phyloP scores from a whole-genome alignment of 352 stramenopile genomes.

The Elongisporangium anandrum region DNA sequence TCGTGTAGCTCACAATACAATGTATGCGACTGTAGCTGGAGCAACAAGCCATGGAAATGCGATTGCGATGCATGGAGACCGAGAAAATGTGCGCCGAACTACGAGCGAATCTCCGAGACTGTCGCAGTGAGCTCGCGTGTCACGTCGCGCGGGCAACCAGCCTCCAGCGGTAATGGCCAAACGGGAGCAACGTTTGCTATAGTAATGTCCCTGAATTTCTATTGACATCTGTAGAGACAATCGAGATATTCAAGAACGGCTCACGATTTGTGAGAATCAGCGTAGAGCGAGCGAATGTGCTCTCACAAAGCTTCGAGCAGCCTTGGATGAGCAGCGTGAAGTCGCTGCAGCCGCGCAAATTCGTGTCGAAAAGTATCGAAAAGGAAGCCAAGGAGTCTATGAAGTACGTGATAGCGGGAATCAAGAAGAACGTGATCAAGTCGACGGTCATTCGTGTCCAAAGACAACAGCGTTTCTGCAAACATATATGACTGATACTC shows the following conservation, averaged over 20 bases:
- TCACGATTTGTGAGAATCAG: conserved; percentile 31
- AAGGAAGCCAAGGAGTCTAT: neutral
- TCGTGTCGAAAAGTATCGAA: conserved; percentile 22
- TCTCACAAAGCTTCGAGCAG: conserved; percentile 20
- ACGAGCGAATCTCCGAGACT: conserved; percentile 37
- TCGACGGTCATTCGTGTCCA: neutral
- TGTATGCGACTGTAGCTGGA: conserved; percentile 31
- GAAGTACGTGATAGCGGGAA: conserved; percentile 5
- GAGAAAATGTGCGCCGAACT: conserved; percentile 47
- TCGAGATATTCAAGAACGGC: conserved; percentile 36
- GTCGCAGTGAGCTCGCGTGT: conserved; percentile 45
- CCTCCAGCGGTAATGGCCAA: conserved; percentile 57
- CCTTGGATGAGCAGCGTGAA: conserved; percentile 35
- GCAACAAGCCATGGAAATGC: conserved; percentile 38
- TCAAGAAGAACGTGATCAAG: conserved; percentile 7
- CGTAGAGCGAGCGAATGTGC: conserved; percentile 31
- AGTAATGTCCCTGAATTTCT: too few species aligned
- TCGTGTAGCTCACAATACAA: neutral
- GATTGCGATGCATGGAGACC: conserved; percentile 27
- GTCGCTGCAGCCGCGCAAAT: conserved; percentile 34
- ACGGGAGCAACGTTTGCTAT: too few species aligned
- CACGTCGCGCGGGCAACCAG: conserved; percentile 35
- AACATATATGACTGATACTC: neutral
- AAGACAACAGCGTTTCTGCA: conserved; percentile 4
- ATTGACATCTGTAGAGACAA: too few species aligned